phyloP scores from a whole-genome alignment of 139 green algal species.

The Chlamydomonas asymmetrica region DNA sequence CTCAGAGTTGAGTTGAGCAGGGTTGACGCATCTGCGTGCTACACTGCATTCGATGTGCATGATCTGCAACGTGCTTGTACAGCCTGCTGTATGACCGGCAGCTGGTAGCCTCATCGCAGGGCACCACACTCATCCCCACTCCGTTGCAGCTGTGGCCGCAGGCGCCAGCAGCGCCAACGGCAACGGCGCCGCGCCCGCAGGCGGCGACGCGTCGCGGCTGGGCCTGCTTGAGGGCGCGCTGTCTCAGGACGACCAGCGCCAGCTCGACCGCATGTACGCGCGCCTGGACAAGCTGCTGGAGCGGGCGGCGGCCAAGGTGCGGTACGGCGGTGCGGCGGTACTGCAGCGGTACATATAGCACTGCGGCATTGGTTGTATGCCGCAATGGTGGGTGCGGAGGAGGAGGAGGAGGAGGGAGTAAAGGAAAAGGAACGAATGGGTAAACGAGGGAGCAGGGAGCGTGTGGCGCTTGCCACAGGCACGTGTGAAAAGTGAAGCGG shows the following conservation, averaged over 20 bases:
- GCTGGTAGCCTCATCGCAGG: neutral
- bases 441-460: neutral
- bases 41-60: no score
- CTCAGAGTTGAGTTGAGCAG: neutral
- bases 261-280: slow-evolving; percentile 2
- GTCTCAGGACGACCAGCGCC: neutral
- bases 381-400: no score
- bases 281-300: slow-evolving; percentile 25
- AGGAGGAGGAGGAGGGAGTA: no score
- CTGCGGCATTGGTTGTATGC: no score
- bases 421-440: no score
- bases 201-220: no score
- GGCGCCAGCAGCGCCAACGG: neutral
- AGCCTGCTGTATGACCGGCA: neutral
- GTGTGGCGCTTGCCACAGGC: no score
- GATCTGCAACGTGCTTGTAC: neutral
- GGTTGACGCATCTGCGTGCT: no score
- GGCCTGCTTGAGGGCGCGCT: no score
- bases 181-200: no score
- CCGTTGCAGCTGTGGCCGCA: neutral
- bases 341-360: no score
- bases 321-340: neutral
- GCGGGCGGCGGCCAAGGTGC: slow-evolving; percentile 16
- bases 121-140: neutral
- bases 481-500: no score